These are phyloP conservation scores for Ganoderma meredithae DNA, from an alignment of 1,284 basidiomycete genomes.

Conservation along the genomic window DNA sequence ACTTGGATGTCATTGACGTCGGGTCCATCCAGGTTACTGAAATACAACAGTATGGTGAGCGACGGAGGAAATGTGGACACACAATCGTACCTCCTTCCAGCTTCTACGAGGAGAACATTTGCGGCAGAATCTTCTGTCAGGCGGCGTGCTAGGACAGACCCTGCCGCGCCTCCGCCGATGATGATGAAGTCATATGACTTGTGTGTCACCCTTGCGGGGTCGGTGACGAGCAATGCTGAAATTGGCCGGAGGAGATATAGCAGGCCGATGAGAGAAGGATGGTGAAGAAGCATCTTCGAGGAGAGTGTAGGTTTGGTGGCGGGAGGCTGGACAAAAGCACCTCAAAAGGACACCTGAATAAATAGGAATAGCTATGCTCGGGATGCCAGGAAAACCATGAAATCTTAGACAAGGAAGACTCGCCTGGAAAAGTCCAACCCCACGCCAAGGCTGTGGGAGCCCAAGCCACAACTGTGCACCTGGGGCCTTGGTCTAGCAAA, in stretches of 20 bases:
- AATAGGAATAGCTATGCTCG: not conserved
- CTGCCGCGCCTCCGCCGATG: not conserved
- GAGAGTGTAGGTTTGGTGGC: not conserved
- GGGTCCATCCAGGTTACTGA: not conserved
- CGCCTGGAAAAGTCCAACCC: not conserved
- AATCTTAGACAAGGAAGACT: not conserved
- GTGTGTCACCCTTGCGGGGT: not conserved
- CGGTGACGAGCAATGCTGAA: not conserved
- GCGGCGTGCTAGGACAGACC: not conserved
- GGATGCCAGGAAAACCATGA: not conserved
- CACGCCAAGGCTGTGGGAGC: too few relatives aligned
- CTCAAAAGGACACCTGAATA: not conserved
- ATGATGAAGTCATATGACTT: slow-evolving; percentile 6
- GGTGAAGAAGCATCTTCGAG: not conserved
- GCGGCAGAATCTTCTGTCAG: not conserved
- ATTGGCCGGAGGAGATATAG: not conserved
- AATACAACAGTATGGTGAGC: not conserved
- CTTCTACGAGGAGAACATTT: not conserved
- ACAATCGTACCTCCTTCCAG: not conserved
- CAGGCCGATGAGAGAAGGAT: not conserved
- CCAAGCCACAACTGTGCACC: too few relatives aligned
- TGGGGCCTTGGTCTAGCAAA: not conserved
- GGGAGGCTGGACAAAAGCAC: not conserved
- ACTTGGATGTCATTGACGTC: slow-evolving; percentile 1
- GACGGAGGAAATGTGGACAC: not conserved